Base-by-base conservation (phyloP, 768 basidiomycete genomes). In the Boletus pseudo-olivaceus region DNA sequence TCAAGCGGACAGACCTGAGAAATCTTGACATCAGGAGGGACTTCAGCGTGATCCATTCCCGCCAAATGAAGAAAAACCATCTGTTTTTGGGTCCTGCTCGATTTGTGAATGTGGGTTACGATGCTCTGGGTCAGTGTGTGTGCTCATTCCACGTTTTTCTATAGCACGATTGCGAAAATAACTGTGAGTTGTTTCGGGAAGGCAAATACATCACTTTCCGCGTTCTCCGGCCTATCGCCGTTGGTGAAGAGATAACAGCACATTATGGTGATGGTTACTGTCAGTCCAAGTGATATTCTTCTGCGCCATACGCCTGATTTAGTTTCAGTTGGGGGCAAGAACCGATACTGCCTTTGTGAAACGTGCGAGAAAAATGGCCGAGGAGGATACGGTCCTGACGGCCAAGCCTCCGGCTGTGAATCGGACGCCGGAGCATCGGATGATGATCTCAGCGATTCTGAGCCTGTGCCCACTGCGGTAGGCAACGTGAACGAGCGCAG, bases 251-350 rank as follows among this genome's bases (percentile, higher is more conserved):
- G 71, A 87, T 93, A 43, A 91, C 90, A 30, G 91, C 91, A 40
- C 89, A 91, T 68, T 93, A 93, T 65, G 91, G 92, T 42, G 89
- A 93, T 72, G 88, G 88, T 43, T 93, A 93, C 70, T 93, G 90
- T 93, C 67, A 74, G 88, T 83, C 47, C 55, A 37, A 53, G 46
- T 55, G 46, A 52, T 58, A 49, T 61, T 62, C 56, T 58, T 58
- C 57, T 55, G 58, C 56, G 47, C 59, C 57, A 42, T 57, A 38
- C 34, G 32, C 46, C 64, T 67, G 37, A 68, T 75, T 72, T 75
- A 56, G 61, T 54, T 59, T 51, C 56, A 87, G 85, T 87, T 66
- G 85, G 85, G 48, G 75, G 80, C 57, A 82, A 78, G 55, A 87
- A 87, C 61, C 78, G 84, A 23, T 83, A 86, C 66, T 93, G 91